These are phyloP conservation scores for Orbilia ellipsospora DNA, from an alignment of 2,329 filamentous ascomycete genomes.

Conservation along the genomic window DNA sequence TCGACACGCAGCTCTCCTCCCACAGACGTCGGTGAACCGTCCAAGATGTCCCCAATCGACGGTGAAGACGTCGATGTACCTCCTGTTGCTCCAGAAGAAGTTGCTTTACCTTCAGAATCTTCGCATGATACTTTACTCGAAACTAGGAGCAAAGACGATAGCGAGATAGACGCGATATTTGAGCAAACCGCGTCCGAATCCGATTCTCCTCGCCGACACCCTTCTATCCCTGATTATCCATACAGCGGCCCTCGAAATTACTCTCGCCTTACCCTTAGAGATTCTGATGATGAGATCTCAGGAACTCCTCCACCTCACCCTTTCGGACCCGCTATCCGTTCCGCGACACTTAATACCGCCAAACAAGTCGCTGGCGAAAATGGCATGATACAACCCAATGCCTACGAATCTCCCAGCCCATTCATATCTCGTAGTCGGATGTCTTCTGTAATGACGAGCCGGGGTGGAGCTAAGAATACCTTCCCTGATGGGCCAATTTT, in stretches of 20 bases:
- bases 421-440: slow-evolving; percentile 35
- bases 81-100: slow-evolving; percentile 17
- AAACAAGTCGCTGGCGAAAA: slow-evolving; percentile 46
- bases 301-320: slow-evolving; percentile 46
- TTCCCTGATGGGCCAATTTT: slow-evolving; percentile 40
- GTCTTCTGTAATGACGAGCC: slow-evolving; percentile 31
- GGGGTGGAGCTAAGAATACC: slow-evolving; percentile 20
- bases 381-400: slow-evolving; percentile 23
- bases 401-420: slow-evolving; percentile 45
- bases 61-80: slow-evolving; percentile 17
- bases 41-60: slow-evolving; percentile 39
- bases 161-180: slow-evolving; percentile 54
- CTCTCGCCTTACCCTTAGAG: slow-evolving; percentile 28
- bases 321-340: slow-evolving; percentile 47
- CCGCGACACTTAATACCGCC: slow-evolving; percentile 47
- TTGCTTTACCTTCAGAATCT: slow-evolving; percentile 39
- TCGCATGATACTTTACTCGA: slow-evolving; percentile 36
- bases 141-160: slow-evolving; percentile 32
- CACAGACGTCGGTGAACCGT: slow-evolving; percentile 50
- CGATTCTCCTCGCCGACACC: slow-evolving; percentile 40
- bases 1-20: slow-evolving; percentile 52
- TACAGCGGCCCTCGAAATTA: slow-evolving; percentile 47
- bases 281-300: slow-evolving; percentile 41
- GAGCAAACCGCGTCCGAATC: slow-evolving; percentile 48
- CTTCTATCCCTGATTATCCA: slow-evolving; percentile 47